Evolutionary conservation across 78 protist species (phyloP).

Genomic region (Mantamonas sphyraenae): DNA sequence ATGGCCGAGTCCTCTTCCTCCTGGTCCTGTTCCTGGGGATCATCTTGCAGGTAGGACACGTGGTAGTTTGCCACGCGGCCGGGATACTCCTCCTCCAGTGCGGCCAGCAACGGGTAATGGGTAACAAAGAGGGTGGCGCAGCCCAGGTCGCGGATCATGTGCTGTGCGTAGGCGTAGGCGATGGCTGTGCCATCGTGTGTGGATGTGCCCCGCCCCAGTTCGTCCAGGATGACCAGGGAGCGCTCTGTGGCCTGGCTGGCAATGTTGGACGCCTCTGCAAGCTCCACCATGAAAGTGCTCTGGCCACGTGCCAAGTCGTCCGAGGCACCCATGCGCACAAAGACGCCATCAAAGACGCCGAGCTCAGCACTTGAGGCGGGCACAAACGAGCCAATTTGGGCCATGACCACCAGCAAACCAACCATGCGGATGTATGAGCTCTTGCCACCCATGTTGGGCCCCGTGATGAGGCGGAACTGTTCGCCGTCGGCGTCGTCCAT

Average conservation of each 20-base stretch:
- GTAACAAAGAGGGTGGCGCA: constrained; percentile 76
- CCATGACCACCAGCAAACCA: constrained; percentile 5
- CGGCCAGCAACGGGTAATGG: constrained; percentile 67
- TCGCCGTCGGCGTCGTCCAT: neutral
- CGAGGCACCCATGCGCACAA: constrained; percentile 77
- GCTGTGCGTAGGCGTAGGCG: constrained; percentile 63
- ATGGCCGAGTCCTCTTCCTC: neutral
- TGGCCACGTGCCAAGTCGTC: constrained; percentile 60
- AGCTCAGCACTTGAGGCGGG: constrained; percentile 57
- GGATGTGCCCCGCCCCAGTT: constrained; percentile 88
- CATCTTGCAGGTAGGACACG: constrained; percentile 61
- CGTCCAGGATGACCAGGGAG: constrained; percentile 85
- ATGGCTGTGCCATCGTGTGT: constrained; percentile 90
- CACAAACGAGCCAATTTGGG: constrained; percentile 78
- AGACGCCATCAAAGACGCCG: constrained; percentile 66
- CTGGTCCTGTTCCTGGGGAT: neutral
- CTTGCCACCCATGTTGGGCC: constrained; percentile 95
- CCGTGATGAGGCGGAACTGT: constrained; percentile 55
- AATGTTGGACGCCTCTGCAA: constrained; percentile 68
- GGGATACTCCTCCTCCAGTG: constrained; percentile 26
- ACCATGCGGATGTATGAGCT: constrained; percentile 31
- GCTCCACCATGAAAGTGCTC: constrained; percentile 83
- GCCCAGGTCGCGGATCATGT: constrained; percentile 25
- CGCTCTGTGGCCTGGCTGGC: constrained; percentile 44
- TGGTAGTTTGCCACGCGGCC: constrained; percentile 35